phyloP scores from a whole-genome alignment of 768 basidiomycete genomes.

The Imleria badia region DNA sequence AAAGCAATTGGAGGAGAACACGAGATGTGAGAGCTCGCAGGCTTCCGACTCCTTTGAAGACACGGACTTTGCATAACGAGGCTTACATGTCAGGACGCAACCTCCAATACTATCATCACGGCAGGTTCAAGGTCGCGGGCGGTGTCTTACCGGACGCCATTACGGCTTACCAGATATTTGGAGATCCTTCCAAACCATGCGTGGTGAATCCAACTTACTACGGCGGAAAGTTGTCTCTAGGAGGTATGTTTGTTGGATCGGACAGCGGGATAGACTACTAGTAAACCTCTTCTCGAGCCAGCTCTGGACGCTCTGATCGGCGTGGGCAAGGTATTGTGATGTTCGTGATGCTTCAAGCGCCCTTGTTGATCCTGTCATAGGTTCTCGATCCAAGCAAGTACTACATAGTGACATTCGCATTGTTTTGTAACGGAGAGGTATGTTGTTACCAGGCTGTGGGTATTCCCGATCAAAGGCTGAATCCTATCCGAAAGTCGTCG shows the following conservation, averaged over 20 bases:
- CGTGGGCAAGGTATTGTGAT: conserved; percentile 41
- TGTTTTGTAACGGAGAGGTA: conserved; percentile 62
- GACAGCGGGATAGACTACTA: neutral
- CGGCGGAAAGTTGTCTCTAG: conserved; percentile 45
- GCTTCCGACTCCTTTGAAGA: too few species aligned
- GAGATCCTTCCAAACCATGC: conserved; percentile 51
- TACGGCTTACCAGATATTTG: conserved; percentile 58
- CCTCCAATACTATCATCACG: conserved; percentile 53
- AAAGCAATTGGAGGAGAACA: too few species aligned
- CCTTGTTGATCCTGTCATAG: conserved; percentile 26
- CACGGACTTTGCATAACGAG: too few species aligned
- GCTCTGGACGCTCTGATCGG: conserved; percentile 50
- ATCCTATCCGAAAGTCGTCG: conserved; percentile 40
- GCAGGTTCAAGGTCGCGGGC: conserved; percentile 50
- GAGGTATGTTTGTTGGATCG: conserved; percentile 36
- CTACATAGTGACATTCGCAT: conserved; percentile 54
- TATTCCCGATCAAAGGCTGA: too few species aligned
- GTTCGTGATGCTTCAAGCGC: neutral
- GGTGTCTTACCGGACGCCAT: conserved; percentile 55
- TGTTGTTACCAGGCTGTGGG: conserved; percentile 2
- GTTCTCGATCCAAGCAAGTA: conserved; percentile 52
- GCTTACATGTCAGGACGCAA: conserved; percentile 11
- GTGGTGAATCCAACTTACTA: conserved; percentile 56
- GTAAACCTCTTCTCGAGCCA: conserved; percentile 16
- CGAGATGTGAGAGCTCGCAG: too few species aligned